Conservation (phyloP, 805 yeast genomes). For the Wickerhamiella alocasiicola region DNA sequence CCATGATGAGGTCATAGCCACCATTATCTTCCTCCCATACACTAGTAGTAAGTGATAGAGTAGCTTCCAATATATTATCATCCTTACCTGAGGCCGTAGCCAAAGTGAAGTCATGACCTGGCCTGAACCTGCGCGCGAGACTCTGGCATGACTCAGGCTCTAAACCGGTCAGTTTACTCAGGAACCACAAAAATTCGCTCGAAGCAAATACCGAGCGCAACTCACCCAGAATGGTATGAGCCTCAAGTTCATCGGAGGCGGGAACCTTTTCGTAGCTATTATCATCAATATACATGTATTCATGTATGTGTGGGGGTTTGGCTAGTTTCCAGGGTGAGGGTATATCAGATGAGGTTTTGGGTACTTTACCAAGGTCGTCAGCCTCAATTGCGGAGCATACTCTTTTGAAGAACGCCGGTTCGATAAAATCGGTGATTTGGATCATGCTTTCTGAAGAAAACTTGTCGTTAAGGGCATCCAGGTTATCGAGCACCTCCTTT, state of each 20-base stretch:
- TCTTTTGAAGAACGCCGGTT: conserved; percentile 37
- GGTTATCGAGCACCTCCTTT: conserved; percentile 35
- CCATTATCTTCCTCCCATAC: conserved; percentile 81
- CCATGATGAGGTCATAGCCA: conserved; percentile 88
- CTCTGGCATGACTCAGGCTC: conserved; percentile 50
- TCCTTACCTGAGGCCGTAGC: conserved; percentile 51
- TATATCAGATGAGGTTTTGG: conserved; percentile 14
- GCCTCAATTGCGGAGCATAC: conserved; percentile 37
- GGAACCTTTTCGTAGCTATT: conserved; percentile 22
- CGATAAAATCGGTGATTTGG: conserved; percentile 52
- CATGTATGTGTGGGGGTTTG: conserved; percentile 85
- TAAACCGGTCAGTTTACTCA: conserved; percentile 48
- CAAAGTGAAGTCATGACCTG: conserved; percentile 84
- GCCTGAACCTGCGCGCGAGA: conserved; percentile 77
- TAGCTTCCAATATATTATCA: conserved; percentile 55
- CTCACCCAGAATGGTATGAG: conserved; percentile 33
- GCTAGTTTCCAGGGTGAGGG: conserved; percentile 75
- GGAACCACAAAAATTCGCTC: conserved; percentile 54
- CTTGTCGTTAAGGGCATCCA: conserved; percentile 34
- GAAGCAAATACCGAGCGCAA: conserved; percentile 50
- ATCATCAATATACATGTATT: conserved; percentile 66
- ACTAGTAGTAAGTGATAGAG: conserved; percentile 70
- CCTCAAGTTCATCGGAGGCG: conserved; percentile 13
- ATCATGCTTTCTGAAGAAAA: conserved; percentile 62
- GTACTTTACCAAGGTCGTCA: conserved; percentile 35